These are phyloP conservation scores for Mycogone perniciosa DNA, from an alignment of 2,329 filamentous ascomycete species.

Conservation along the genomic window DNA sequence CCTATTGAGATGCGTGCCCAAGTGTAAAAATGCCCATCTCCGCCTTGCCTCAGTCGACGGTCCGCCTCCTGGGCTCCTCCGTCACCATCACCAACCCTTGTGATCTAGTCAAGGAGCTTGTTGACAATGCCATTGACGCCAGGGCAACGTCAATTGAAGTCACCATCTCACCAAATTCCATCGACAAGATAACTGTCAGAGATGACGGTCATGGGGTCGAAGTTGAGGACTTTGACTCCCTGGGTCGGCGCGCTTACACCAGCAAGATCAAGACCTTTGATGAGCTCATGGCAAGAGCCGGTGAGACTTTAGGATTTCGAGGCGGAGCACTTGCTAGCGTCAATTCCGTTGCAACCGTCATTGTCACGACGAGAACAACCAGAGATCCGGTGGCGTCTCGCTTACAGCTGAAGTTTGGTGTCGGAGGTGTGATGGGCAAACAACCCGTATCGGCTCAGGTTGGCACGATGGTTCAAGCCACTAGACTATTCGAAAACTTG, in stretches of 20 bases:
- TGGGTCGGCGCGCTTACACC: constrained; percentile 64
- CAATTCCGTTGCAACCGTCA: constrained; percentile 53
- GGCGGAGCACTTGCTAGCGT: constrained; percentile 66
- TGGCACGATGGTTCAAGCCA: constrained; percentile 62
- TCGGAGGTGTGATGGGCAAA: constrained; percentile 26
- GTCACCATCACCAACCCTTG: constrained; percentile 54
- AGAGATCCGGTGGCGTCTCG: constrained; percentile 52
- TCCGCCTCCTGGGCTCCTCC: constrained; percentile 54
- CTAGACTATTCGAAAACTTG: constrained; percentile 51
- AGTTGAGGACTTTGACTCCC: constrained; percentile 50
- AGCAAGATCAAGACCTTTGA: constrained; percentile 64
- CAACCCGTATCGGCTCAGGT: constrained; percentile 45
- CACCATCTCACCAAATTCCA: constrained; percentile 55
- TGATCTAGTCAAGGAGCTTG: constrained; percentile 65
- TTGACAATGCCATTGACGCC: constrained; percentile 73
- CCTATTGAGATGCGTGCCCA: not conserved
- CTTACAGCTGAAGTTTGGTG: constrained; percentile 35
- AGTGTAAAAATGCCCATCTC: constrained; percentile 40
- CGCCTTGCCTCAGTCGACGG: constrained; percentile 41
- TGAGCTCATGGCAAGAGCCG: constrained; percentile 52
- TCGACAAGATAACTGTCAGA: constrained; percentile 63
- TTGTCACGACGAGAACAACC: constrained; percentile 57
- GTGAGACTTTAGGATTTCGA: constrained; percentile 64
- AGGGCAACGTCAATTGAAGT: constrained; percentile 60
- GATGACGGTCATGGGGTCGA: constrained; percentile 70